phyloP scores from a whole-genome alignment of 345 rosid genomes.

The Dipteronia dyeriana region DNA sequence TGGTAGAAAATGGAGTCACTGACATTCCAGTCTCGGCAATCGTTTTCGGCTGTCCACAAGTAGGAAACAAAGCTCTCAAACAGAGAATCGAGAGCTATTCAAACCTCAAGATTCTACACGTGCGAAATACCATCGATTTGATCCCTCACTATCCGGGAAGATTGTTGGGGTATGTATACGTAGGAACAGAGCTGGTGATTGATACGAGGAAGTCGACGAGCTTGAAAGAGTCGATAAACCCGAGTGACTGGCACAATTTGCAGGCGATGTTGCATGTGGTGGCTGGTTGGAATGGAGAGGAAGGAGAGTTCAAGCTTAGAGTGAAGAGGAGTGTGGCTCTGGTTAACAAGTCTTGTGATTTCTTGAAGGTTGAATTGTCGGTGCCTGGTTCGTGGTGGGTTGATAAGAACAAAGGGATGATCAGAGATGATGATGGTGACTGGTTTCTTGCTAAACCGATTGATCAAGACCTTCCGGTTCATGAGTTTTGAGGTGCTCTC shows the following conservation, averaged over 20 bases:
- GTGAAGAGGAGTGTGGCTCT: constrained; percentile 83
- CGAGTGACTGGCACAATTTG: constrained; percentile 90
- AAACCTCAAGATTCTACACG: constrained; percentile 63
- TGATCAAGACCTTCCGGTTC: constrained; percentile 69
- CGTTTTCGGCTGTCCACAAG: constrained; percentile 77
- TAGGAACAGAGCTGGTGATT: constrained; percentile 55
- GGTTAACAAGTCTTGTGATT: constrained; percentile 76
- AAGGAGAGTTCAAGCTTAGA: constrained; percentile 56
- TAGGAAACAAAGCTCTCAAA: constrained; percentile 67
- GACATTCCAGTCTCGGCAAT: constrained; percentile 69
- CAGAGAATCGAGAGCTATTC: constrained; percentile 40
- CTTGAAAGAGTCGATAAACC: constrained; percentile 66
- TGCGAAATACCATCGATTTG: constrained; percentile 67
- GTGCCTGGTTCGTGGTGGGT: constrained; percentile 92
- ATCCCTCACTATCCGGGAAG: constrained; percentile 71
- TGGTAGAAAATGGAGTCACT: constrained; percentile 59
- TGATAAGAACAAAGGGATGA: constrained; percentile 84
- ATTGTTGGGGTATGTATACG: constrained; percentile 53
- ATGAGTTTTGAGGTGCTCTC: constrained; percentile 28
- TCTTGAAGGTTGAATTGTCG: constrained; percentile 66
- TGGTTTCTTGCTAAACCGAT: constrained; percentile 54
- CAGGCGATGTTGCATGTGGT: constrained; percentile 81
- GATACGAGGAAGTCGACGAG: constrained; percentile 70
- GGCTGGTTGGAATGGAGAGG: constrained; percentile 82
- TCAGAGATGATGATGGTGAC: constrained; percentile 54